Percentiles rank a stretch among this genome's conserved stretches.
Evolutionary conservation across 352 stramenopile species (phyloP).

Genomic region (Blastocystis sp.): DNA sequence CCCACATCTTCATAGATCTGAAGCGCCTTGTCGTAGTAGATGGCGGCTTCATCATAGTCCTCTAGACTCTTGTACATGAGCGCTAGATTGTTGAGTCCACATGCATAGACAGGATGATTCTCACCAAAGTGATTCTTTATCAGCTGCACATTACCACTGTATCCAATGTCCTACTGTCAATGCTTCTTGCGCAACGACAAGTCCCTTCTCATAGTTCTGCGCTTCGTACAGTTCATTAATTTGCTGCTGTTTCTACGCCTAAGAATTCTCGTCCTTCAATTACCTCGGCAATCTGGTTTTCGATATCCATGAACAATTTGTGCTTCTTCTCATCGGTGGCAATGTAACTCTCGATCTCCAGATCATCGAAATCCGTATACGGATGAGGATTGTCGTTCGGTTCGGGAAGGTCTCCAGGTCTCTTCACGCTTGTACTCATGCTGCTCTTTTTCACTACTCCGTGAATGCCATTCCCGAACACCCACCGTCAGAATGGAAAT

Average conservation of each 20-base stretch:
- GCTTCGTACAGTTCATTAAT: slow-evolving; percentile 39
- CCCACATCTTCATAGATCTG: slow-evolving; percentile 47
- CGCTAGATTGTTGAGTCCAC: slow-evolving; percentile 47
- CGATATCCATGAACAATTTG: slow-evolving; percentile 54
- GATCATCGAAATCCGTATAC: slow-evolving; percentile 40
- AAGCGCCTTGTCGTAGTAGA: slow-evolving; percentile 51
- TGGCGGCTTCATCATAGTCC: slow-evolving; percentile 34
- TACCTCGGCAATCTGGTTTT: slow-evolving; percentile 38
- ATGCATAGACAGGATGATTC: slow-evolving; percentile 51
- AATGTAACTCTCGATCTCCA: slow-evolving; percentile 52
- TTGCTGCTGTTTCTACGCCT: slow-evolving; percentile 3
- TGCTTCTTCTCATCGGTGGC: slow-evolving; percentile 49
- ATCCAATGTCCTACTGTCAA: background rate
- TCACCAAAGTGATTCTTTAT: slow-evolving; percentile 51
- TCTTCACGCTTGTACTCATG: background rate
- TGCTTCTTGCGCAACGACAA: slow-evolving; percentile 17
- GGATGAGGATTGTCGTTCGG: slow-evolving; percentile 43
- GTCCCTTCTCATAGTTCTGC: slow-evolving; percentile 10
- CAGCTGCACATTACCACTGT: background rate
- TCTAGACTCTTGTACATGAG: slow-evolving; percentile 54
- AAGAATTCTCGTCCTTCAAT: background rate
- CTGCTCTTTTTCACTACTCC: background rate
- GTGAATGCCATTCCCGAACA: background rate
- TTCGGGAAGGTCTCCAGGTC: slow-evolving; percentile 29
- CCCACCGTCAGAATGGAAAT: slow-evolving; percentile 8